Evolutionary conservation across 306 rosid genomes (phyloP), one percentile per base, ranked within the genome.

Genomic region (Carpinus fangiana): DNA sequence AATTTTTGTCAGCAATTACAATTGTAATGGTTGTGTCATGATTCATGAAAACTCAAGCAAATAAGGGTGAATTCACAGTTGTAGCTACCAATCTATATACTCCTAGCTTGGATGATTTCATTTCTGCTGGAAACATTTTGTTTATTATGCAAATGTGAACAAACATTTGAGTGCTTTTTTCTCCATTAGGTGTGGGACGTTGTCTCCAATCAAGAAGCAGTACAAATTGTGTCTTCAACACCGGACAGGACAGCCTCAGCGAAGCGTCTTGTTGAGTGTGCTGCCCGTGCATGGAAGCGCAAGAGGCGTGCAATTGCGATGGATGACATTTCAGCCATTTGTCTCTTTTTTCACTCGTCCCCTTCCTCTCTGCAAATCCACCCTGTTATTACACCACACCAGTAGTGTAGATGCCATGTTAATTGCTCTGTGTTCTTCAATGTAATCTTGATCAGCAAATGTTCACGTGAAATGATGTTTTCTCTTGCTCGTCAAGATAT

Each of bases 291-390:
- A n/a, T 95, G 99, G 99, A 93, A 89, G 81, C 92, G 90, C 62
- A 95, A 93, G 90, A 90, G 98, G 81, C 68, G 79, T 67, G 93
- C 90, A 61, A 86, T 91, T 73, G 99, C 99, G 13, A 81, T 73
- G 79, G 99, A 95, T 82, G 99, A 95, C 76, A 93, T 95, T 74
- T 95, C 99, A 26, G 98, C 97, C 9, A 89, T 95, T 68, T 93
- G 98, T 82, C 97, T 95, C 86, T 95, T 95, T 85, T 86, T 95
- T 55, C 97, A 89, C 72, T 57, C 92, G 66, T 70, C 87, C 18
- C 73, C 80, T 57, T 76, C 76, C 21, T 28, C 81, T 21, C 75
- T 77, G 43, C 83, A 79, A 78, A 82, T 76, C 62, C 84, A 67
- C 52, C 86, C 85, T 20, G 73, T 83, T 70, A 53, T 70, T 84